These are phyloP conservation scores for Phytophthora kernoviae DNA, from an alignment of 352 stramenopile genomes.

Conservation along the genomic window DNA sequence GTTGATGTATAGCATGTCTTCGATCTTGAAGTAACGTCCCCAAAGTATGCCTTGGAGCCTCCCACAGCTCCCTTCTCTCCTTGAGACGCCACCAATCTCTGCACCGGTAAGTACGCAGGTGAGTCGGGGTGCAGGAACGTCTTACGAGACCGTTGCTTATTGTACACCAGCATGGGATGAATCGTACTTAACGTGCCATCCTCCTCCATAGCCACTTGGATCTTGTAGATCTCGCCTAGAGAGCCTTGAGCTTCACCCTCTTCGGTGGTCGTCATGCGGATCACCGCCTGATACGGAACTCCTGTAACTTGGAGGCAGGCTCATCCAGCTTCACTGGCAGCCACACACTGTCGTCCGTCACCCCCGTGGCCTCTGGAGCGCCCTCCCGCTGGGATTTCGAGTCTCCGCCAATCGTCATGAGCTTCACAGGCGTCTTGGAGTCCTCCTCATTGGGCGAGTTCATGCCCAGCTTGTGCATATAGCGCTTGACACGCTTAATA, in stretches of 20 bases:
- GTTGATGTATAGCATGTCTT: conserved; percentile 89
- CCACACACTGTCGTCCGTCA: conserved; percentile 62
- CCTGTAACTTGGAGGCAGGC: conserved; percentile 70
- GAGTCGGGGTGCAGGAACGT: conserved; percentile 88
- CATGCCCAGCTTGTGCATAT: conserved; percentile 84
- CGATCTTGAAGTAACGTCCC: conserved; percentile 82
- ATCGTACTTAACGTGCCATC: conserved; percentile 68
- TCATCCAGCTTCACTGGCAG: conserved; percentile 86
- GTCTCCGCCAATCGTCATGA: conserved; percentile 84
- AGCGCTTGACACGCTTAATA: conserved; percentile 85
- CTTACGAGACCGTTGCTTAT: conserved; percentile 86
- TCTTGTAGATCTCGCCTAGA: conserved; percentile 91
- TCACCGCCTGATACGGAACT: conserved; percentile 87
- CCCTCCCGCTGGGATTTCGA: conserved; percentile 64
- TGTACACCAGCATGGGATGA: conserved; percentile 90
- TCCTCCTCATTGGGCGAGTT: conserved; percentile 42
- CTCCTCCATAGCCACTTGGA: conserved; percentile 79
- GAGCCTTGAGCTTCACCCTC: conserved; percentile 71
- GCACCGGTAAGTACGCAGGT: conserved; percentile 72
- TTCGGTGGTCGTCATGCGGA: conserved; percentile 81
- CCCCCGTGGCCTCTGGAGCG: conserved; percentile 5
- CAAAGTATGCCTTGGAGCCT: conserved; percentile 86
- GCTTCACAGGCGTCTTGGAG: conserved; percentile 54
- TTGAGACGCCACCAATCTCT: conserved; percentile 57
- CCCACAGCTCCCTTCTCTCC: conserved; percentile 70